Evolutionary conservation across 257 asterid genomes (phyloP).

Genomic region (Nicotiana sylvestris): DNA sequence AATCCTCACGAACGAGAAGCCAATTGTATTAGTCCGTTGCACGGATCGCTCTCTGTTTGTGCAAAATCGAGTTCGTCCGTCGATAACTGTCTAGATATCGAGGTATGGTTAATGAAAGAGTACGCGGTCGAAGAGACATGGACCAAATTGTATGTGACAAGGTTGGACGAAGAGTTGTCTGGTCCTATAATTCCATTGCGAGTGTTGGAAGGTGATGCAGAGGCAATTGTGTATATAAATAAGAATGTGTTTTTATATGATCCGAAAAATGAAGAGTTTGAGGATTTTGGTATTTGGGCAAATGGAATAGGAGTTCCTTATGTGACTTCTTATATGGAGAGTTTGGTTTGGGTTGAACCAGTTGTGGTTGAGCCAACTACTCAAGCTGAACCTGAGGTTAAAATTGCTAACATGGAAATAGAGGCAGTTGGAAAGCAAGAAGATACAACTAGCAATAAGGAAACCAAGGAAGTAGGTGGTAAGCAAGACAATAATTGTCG

Average conservation of each 20-base stretch:
- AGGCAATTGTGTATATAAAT: constrained; percentile 6
- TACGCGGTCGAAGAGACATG: not conserved
- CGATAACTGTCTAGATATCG: not conserved
- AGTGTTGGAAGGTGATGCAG: not conserved
- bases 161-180: not conserved
- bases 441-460: not conserved
- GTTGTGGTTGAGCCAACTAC: not conserved
- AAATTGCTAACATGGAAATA: not conserved
- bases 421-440: not conserved
- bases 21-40: not conserved
- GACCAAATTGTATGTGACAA: not conserved
- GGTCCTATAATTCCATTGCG: constrained; percentile 6
- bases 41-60: not conserved
- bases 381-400: not conserved
- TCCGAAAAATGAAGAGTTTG: not conserved
- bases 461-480: not conserved
- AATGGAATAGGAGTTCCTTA: constrained; percentile 12
- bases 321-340: not conserved
- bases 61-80: not conserved
- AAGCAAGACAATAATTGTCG: not conserved
- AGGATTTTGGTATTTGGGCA: not conserved
- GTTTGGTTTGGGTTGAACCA: constrained; percentile 7
- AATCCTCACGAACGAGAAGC: not conserved
- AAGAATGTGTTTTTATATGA: constrained; percentile 5
- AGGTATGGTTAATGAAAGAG: constrained; percentile 1